Base-by-base conservation (phyloP, 2,329 filamentous ascomycete genomes). In the Arthrinium phaeospermum region DNA sequence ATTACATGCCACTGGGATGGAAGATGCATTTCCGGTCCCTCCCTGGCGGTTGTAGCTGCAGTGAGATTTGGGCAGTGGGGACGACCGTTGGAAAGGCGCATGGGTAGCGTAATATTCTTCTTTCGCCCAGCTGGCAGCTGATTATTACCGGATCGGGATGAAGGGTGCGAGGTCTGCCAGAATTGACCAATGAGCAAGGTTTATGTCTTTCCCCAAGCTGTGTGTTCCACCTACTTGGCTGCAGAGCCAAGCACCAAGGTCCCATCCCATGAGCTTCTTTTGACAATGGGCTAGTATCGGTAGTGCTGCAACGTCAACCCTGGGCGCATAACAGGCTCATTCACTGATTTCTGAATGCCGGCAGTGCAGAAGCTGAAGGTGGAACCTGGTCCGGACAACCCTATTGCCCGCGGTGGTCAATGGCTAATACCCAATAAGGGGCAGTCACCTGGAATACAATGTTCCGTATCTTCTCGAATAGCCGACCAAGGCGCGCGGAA, bases 211-310 rank as follows among this genome's bases (percentile, higher is more conserved):
- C 53, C 53, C 53, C 53, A 37, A 37, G 27, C 27, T 19, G 7
- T 61, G 30, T 10, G 27, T 61, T 61, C 30, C 16, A 22, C 30
- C 34, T 37, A 22, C 53, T 61, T 37, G 53, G 53, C 30, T 61
- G 53, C 53, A 61, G 53, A 61, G 30, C 53, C 53, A 61, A 61
- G 53, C 37, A 16, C 30, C 53, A 61, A 61, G 53, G 24, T 24
- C 8, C 53, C 53, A 37, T 16, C 51, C 51, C 8, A 37, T 61
- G 53, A 57, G 53, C 53, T 61, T 61, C 53, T 61, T 61, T 61
- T 19, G 53, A 61, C 53, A 61, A 61, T 22, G 53, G 53, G 53
- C 19, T 16, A 37, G 30, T 3, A 37, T 22, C 19, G 53, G 30
- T 37, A 57, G 51, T 61, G 7, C 19, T 34, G 53, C 19, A 34